Base-by-base conservation (phyloP, 23 red algal genomes). In the Chondrus crispus region DNA sequence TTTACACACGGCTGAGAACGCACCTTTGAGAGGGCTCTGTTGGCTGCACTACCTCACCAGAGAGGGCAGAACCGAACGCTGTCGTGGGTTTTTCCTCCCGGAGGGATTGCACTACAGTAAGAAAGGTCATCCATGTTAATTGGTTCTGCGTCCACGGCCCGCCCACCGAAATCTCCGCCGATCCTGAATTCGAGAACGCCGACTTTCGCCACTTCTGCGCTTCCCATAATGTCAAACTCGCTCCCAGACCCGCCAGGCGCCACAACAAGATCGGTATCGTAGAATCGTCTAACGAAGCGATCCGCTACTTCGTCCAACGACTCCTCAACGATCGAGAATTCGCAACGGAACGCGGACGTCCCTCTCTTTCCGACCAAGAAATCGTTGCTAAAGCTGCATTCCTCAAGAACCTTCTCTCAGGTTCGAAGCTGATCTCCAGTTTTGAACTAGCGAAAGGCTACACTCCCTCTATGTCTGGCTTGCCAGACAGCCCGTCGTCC, bases 361-460 rank as follows among this genome's bases (percentile, higher is more conserved):
- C n/a, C n/a, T n/a, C 75, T 53, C 45, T 4, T 4, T 55, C 75
- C 4, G 46, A 80, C 75, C 75, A 80, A 24, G 82, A 86, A 37
- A 2, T 72, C 36, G 28, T 73, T 11, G n/a, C 82, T 32, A 45
- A 32, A 7, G 63, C 62, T 10, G 44, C 8, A 14, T 53, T 69
- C 22, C 7, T 86, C 2, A 52, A 69, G 0, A 86, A 86, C 63
- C 8, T 86, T 0, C 62, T 73, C 3, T 64, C 38, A 5, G 0
- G 62, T 16, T 69, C 41, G 5, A 48, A 52, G 62, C 35, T 86
- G 1, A 19, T 86, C 22, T 47, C 39, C 9, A 86, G 62, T 18
- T 86, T 86, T 41, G 62, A 86, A 73, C 82, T 86, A 3, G 63
- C 62, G 22, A 20, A 44, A 47, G 45, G 62, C 4, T 73, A 86